These are phyloP conservation scores for Biscutella laevigata DNA, from an alignment of 441 rosid species.

Conservation along the genomic window DNA sequence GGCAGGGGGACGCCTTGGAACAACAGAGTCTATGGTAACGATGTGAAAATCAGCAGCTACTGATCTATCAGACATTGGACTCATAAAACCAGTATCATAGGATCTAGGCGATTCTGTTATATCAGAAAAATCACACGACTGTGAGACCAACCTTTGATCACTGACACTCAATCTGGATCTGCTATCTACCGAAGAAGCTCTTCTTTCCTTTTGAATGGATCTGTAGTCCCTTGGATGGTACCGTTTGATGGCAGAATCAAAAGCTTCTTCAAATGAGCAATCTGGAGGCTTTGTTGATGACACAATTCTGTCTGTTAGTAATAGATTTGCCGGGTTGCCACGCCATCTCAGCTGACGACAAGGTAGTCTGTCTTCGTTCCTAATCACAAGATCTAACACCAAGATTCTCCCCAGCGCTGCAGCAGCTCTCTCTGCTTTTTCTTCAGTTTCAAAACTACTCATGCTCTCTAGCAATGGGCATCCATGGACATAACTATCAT, in stretches of 20 bases:
- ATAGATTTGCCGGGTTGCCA: slow-evolving; percentile 89
- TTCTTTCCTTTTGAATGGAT: slow-evolving; percentile 79
- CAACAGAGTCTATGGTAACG: slow-evolving; percentile 90
- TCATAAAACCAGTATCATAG: slow-evolving; percentile 38
- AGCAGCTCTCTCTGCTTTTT: slow-evolving; percentile 71
- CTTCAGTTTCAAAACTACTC: slow-evolving; percentile 59
- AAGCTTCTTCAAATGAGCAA: slow-evolving; percentile 52
- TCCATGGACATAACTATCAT: slow-evolving; percentile 91
- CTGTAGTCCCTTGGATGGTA: slow-evolving; percentile 68
- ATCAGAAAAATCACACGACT: slow-evolving; percentile 67
- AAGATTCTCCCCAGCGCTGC: slow-evolving; percentile 85
- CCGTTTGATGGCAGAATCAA: slow-evolving; percentile 70
- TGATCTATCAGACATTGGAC: slow-evolving; percentile 47
- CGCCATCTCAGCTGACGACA: slow-evolving; percentile 97
- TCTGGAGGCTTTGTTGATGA: slow-evolving; percentile 33
- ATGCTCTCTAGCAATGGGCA: slow-evolving; percentile 82
- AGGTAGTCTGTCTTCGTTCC: slow-evolving; percentile 96
- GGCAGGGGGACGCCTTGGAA: slow-evolving; percentile 98
- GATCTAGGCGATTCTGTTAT: slow-evolving; percentile 55
- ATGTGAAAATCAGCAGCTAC: slow-evolving; percentile 44
- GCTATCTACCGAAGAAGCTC: slow-evolving; percentile 74
- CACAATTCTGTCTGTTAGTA: slow-evolving; percentile 64
- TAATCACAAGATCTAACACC: slow-evolving; percentile 87
- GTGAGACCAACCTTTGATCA: slow-evolving; percentile 40
- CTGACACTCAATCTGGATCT: slow-evolving; percentile 41